Base-by-base conservation (phyloP, 2,329 filamentous ascomycete genomes). In the Fulvia fulva region DNA sequence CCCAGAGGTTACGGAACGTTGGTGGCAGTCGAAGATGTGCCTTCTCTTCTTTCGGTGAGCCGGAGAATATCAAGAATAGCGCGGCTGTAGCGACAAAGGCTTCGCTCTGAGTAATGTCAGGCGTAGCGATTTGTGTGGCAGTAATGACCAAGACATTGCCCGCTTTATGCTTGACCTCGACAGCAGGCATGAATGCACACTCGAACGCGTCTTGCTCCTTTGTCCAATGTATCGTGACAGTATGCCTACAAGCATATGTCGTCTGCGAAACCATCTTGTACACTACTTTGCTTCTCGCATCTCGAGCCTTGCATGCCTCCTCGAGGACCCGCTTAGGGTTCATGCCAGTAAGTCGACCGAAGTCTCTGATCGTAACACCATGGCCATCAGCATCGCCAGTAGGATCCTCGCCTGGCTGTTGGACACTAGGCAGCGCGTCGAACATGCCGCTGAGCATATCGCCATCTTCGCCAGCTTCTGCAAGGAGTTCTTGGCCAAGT, bases 21-120 rank as follows among this genome's bases (percentile, higher is more conserved):
- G 87, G 80, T 3, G 92, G 90, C 16, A 99, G 78, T 52, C 89
- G 84, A 62, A 96, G 73, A 59, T 87, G 88, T 2, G 90, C 84
- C 71, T 95, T 97, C 63, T 95, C 91, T 68, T 97, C 93, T 66
- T 90, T 94, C 0, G 84, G 75, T 16, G 86, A 89, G n/a, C 83
- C 82, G 1, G 86, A 85, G 63, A 91, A 96, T 0, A 96, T 80
- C 43, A 89, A 81, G 71, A 96, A 97, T 1, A 99, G 76, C 1
- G 89, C 90, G 12, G 85, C 81, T 0, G 91, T 96, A 5, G 91
- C 89, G 44, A 94, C 82, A 66, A 87, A 97, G 1, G 87, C 87
- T 73, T 97, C 92, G 5, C 94, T 95, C 71, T 99, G 92, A 63
- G 87, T 85, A 12, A 80, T 66, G 54, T 91, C 88, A 0, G 91